These are phyloP conservation scores for Curvularia verruculosa DNA, from an alignment of 2,329 filamentous ascomycete species.

Conservation along the genomic window DNA sequence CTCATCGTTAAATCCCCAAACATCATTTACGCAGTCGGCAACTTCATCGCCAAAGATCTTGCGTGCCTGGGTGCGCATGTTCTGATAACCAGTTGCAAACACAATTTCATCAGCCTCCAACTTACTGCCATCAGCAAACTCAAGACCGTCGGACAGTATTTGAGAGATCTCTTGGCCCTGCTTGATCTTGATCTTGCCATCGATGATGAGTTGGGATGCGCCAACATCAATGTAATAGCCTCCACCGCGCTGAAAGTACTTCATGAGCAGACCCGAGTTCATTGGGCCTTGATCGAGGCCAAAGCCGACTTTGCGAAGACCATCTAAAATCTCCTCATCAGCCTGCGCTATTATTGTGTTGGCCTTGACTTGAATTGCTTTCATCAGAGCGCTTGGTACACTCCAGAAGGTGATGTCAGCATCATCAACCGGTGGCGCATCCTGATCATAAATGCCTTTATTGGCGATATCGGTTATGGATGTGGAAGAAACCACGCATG, in stretches of 20 bases:
- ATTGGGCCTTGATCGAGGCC: conserved; percentile 43
- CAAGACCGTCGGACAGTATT: conserved; percentile 50
- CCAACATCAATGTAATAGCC: conserved; percentile 59
- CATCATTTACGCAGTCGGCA: conserved; percentile 52
- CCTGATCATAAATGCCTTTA: conserved; percentile 40
- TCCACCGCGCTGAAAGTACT: conserved; percentile 53
- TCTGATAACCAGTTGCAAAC: conserved; percentile 56
- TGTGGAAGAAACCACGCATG: conserved; percentile 44
- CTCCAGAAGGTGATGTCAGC: conserved; percentile 42
- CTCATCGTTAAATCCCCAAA: conserved; percentile 55
- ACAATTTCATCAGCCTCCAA: conserved; percentile 56
- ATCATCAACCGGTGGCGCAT: conserved; percentile 35
- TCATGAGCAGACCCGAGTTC: conserved; percentile 43
- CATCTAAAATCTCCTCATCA: conserved; percentile 50
- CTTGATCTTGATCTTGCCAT: conserved; percentile 56
- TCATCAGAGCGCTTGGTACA: conserved; percentile 44
- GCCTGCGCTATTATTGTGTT: conserved; percentile 36
- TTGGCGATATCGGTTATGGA: conserved; percentile 38
- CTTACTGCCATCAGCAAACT: conserved; percentile 53
- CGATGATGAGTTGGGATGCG: conserved; percentile 50
- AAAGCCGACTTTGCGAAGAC: conserved; percentile 53
- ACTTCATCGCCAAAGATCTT: conserved; percentile 52
- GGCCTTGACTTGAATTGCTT: conserved; percentile 35
- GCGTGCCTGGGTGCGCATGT: conserved; percentile 50
- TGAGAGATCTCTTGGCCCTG: conserved; percentile 44